phyloP scores from a whole-genome alignment of 78 protist species.

The Dictyostelium intermedium region DNA sequence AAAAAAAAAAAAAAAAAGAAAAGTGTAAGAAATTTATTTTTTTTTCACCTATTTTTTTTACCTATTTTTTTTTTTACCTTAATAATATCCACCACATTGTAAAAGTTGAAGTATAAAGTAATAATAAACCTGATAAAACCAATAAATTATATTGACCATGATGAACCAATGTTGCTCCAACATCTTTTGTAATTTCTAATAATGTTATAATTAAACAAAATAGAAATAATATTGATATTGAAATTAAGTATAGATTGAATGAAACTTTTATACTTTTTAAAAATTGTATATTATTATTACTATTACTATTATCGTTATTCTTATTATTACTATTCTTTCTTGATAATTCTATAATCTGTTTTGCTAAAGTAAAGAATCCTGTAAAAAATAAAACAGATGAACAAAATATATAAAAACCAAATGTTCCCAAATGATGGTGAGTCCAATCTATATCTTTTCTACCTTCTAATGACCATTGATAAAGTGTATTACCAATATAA shows the following conservation, averaged over 20 bases:
- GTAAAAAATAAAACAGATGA: slow-evolving; percentile 12
- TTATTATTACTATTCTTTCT: background rate
- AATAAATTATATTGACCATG: slow-evolving; percentile 66
- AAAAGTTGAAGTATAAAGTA: slow-evolving; percentile 16
- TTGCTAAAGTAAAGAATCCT: slow-evolving; percentile 23
- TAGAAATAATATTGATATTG: background rate
- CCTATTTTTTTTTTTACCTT: background rate
- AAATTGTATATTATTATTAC: background rate
- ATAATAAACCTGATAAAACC: slow-evolving; percentile 1
- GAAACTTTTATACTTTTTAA: background rate
- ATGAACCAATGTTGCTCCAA: slow-evolving; percentile 36
- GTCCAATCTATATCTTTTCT: slow-evolving; percentile 69
- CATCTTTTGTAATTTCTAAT: slow-evolving; percentile 24
- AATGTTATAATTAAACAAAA: background rate
- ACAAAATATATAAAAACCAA: slow-evolving; percentile 40
- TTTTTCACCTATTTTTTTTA: background rate
- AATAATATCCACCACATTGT: slow-evolving; percentile 33
- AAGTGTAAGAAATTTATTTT: background rate
- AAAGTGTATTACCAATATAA: slow-evolving; percentile 31
- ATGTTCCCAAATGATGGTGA: slow-evolving; percentile 59
- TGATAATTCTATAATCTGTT: background rate
- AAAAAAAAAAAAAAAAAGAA: background rate
- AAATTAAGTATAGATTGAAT: background rate
- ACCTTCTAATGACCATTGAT: slow-evolving; percentile 62
- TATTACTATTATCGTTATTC: background rate